A percentile compares a stretch with the other conserved stretches of the same genome.
Evolutionary conservation across 1,284 basidiomycete species (phyloP).

Genomic region (Cryptococcus sp.): DNA sequence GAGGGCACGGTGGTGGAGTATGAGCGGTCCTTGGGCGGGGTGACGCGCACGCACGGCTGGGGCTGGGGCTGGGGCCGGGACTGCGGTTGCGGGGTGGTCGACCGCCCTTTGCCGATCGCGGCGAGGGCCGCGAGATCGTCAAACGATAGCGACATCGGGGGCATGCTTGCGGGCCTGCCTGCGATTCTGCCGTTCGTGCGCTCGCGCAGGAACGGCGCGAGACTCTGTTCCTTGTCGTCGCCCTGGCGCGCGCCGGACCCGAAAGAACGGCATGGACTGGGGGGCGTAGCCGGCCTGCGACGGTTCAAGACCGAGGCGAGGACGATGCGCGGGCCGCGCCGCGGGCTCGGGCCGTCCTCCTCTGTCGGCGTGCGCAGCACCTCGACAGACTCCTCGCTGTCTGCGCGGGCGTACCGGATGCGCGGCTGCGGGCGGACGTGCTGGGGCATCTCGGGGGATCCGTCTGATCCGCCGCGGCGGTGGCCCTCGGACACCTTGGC

Average conservation of each 20-base stretch:
- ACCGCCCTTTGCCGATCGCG: slow-evolving; percentile 5
- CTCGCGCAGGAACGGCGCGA: slow-evolving; percentile 43
- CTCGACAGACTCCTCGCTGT: slow-evolving; percentile 34
- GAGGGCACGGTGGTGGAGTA: slow-evolving; percentile 5
- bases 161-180: slow-evolving; percentile 31
- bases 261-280: slow-evolving; percentile 10
- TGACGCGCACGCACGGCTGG: slow-evolving; percentile 20
- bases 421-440: background rate
- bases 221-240: slow-evolving; percentile 23
- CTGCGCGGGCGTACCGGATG: slow-evolving; percentile 13
- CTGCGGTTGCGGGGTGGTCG: background rate
- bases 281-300: slow-evolving; percentile 20
- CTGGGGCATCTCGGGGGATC: background rate
- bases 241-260: background rate
- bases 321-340: slow-evolving; percentile 17
- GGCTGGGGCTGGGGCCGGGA: slow-evolving; percentile 6
- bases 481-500: slow-evolving; percentile 32
- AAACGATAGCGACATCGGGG: slow-evolving; percentile 18
- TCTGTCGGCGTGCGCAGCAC: slow-evolving; percentile 38
- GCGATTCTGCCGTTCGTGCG: slow-evolving; percentile 38
- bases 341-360: slow-evolving; percentile 20
- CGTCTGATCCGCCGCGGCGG: slow-evolving; percentile 11
- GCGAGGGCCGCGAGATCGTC: slow-evolving; percentile 14
- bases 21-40: slow-evolving; percentile 22
- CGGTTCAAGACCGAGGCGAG: slow-evolving; percentile 17